phyloP scores from a whole-genome alignment of 768 basidiomycete genomes.

The Sistotremastrum suecicum region DNA sequence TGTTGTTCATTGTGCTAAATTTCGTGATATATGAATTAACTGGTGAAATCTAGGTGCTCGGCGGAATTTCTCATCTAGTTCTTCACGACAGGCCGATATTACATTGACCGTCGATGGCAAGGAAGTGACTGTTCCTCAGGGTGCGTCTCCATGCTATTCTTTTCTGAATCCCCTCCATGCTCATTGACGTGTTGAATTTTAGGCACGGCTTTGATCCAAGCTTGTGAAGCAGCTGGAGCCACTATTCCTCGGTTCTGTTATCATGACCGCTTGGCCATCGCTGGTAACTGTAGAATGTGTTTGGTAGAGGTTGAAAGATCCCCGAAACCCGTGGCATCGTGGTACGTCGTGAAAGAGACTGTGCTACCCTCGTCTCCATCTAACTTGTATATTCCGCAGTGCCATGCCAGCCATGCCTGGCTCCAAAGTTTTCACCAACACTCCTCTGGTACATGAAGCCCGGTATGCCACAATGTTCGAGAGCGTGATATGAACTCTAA shows the following conservation, averaged over 20 bases:
- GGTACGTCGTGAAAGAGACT: constrained; percentile 30
- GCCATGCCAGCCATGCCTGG: constrained; percentile 98
- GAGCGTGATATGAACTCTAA: background rate
- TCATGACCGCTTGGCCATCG: constrained; percentile 90
- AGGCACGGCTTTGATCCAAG: constrained; percentile 95
- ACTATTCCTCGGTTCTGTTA: constrained; percentile 80
- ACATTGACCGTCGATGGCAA: constrained; percentile 94
- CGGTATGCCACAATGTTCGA: constrained; percentile 26
- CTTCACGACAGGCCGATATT: constrained; percentile 59
- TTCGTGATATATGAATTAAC: too few species aligned
- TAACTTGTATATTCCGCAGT: constrained; percentile 22
- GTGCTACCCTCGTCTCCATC: constrained; percentile 2
- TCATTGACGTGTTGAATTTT: background rate
- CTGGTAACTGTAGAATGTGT: constrained; percentile 99
- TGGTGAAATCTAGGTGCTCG: constrained; percentile 11
- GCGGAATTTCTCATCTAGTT: constrained; percentile 51
- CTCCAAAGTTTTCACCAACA: constrained; percentile 85
- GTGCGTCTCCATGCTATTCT: constrained; percentile 29
- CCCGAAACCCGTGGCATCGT: constrained; percentile 90
- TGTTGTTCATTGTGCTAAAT: too few species aligned
- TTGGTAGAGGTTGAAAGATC: constrained; percentile 94
- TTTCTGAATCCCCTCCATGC: constrained; percentile 4
- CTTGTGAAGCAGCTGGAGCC: constrained; percentile 82
- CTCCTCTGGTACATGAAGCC: constrained; percentile 80
- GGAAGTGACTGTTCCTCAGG: constrained; percentile 93